Evolutionary conservation across 345 rosid genomes (phyloP), one percentile per base, ranked within the genome.

Genomic region (Populus alba): DNA sequence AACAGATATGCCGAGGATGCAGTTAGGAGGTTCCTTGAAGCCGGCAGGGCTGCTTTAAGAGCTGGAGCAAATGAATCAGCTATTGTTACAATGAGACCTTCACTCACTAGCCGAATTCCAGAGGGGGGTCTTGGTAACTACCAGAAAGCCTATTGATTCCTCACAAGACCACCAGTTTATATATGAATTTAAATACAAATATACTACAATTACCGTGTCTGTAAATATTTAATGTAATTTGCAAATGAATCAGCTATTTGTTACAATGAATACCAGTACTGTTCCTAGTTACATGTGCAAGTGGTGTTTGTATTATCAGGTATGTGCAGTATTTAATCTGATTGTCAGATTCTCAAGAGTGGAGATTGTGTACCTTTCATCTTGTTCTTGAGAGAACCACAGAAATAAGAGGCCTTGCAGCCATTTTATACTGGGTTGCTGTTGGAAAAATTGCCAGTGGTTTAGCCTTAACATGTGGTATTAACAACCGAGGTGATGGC

Each of bases 11-110:
- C 92, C 0, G 96, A 97, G 81, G 92, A 92, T 38, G 92, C 99
- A n/a, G 93, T 97, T 68, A 82, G 78, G 87, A 90, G 97, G 79
- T 97, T 97, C 85, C 76, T 97, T 25, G 99, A 97, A 90, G 99
- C 98, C 35, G 98, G 99, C 47, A 88, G 63, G 77, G 89, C 93
- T 63, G 99, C 98, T 72, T 78, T 92, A 2, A 89, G 75, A 88
- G 99, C 99, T 27, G 99, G 99, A 82, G 98, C 99, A 13, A 90
- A 91, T 43, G 99, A 94, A 77, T 91, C 95, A 75, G 92, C 92
- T 8, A 87, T 94, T 74, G 92, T 97, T 23, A 97, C 86, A 5
- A 97, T 94, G 99, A 87, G 91, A 82, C 94, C 99, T 35, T 90
- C 99, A 29, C 95, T 97, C 45, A 92, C 97, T 2, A 91, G 89